A percentile compares a stretch with the other conserved stretches of the same genome.
These are phyloP conservation scores for Megacollybia marginata DNA, from an alignment of 768 basidiomycete genomes.

Conservation along the genomic window DNA sequence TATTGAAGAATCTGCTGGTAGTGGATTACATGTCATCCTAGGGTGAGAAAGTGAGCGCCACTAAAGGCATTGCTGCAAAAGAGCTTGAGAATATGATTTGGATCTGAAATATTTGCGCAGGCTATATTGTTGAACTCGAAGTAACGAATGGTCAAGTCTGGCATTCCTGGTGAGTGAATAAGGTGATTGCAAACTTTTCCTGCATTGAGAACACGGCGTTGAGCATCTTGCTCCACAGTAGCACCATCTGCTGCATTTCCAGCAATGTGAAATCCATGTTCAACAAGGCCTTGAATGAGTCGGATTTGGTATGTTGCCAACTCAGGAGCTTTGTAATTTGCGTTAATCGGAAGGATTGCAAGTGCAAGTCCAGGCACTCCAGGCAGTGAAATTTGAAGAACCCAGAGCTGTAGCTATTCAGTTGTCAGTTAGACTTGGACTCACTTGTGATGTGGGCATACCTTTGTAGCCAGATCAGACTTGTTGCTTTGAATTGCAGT, in stretches of 20 bases:
- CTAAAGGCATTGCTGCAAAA: too few relatives aligned
- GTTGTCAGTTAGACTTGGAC: conserved; percentile 2
- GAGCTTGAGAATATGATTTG: too few relatives aligned
- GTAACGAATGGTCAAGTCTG: too few relatives aligned
- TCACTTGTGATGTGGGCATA: neutral
- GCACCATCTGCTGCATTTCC: too few relatives aligned
- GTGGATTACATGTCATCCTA: conserved; percentile 13
- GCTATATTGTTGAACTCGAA: conserved; percentile 11
- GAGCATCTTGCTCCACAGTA: conserved; percentile 20
- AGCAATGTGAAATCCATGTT: conserved; percentile 14
- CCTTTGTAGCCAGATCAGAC: conserved; percentile 15
- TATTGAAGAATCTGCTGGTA: conserved; percentile 15
- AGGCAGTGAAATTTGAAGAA: too few relatives aligned
- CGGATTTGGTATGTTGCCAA: too few relatives aligned
- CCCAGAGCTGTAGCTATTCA: conserved; percentile 25
- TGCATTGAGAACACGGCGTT: conserved; percentile 6
- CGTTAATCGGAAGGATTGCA: too few relatives aligned
- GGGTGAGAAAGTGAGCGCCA: too few relatives aligned
- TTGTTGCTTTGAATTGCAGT: conserved; percentile 5
- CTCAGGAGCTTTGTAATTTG: too few relatives aligned
- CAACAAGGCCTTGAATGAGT: conserved; percentile 19
- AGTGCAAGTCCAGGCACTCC: too few relatives aligned
- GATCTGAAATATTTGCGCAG: conserved; percentile 22
- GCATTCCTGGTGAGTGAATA: too few relatives aligned
- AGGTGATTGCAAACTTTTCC: conserved; percentile 1